Evolutionary conservation across 345 rosid genomes (phyloP).

Genomic region (Reutealis trisperma): DNA sequence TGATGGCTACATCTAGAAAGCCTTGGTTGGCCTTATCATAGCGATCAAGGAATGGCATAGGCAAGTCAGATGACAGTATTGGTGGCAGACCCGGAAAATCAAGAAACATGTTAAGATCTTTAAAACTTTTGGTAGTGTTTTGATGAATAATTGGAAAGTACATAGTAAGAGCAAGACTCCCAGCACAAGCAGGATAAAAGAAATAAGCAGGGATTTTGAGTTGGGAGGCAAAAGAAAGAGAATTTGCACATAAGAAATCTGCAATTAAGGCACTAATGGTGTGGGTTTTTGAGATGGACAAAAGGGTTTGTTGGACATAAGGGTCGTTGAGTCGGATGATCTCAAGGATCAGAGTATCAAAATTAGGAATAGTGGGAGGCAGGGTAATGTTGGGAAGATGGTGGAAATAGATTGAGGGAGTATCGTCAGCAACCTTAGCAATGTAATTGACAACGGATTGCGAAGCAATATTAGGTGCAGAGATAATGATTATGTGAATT

Average conservation of each 20-base stretch:
- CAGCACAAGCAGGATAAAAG: constrained; percentile 16
- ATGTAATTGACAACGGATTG: constrained; percentile 40
- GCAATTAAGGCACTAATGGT: constrained; percentile 23
- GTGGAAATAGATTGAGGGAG: constrained; percentile 29
- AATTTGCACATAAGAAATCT: constrained; percentile 29
- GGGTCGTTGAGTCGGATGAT: constrained; percentile 23
- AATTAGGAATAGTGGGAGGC: neutral
- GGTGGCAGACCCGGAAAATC: constrained; percentile 29
- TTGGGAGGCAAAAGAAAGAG: constrained; percentile 10
- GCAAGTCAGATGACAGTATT: constrained; percentile 23
- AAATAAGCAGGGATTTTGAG: constrained; percentile 29
- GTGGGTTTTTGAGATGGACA: constrained; percentile 4
- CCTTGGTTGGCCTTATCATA: constrained; percentile 8
- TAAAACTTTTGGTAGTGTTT: constrained; percentile 5
- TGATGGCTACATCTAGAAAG: constrained; percentile 8
- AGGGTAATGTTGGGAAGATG: constrained; percentile 26
- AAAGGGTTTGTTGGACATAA: constrained; percentile 22
- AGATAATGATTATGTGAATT: constrained; percentile 48
- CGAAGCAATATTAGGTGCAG: constrained; percentile 45
- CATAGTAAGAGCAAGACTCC: constrained; percentile 13
- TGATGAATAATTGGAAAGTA: constrained; percentile 20
- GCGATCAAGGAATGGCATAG: constrained; percentile 22
- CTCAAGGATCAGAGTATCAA: constrained; percentile 16
- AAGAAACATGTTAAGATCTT: constrained; percentile 11
- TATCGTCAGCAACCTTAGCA: constrained; percentile 17